Percentiles rank a stretch among this genome's conserved stretches.
Conservation (phyloP, 352 stramenopile genomes). For the Pythium oligandrum region DNA sequence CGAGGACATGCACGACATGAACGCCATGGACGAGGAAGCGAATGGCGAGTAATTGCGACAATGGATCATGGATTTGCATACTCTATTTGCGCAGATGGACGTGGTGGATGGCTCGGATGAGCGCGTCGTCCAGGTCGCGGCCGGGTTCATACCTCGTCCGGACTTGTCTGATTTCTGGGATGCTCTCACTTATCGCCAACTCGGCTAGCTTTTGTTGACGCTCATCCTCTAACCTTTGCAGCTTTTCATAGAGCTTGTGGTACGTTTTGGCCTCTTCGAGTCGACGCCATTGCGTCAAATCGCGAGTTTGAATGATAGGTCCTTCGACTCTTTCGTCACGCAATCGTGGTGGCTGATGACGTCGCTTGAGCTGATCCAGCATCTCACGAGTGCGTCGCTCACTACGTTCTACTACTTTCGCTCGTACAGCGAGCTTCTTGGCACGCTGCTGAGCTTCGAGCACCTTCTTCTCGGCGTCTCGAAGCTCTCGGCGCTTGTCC, state of each 20-base stretch:
- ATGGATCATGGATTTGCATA: neutral
- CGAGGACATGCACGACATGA: slow-evolving; percentile 7
- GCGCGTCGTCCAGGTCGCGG: slow-evolving; percentile 1
- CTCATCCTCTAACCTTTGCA: too few relatives aligned
- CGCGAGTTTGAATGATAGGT: too few relatives aligned
- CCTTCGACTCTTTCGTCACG: too few relatives aligned
- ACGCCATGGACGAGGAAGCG: slow-evolving; percentile 1
- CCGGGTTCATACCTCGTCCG: too few relatives aligned
- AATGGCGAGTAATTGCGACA: neutral
- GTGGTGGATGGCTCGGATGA: slow-evolving; percentile 11
- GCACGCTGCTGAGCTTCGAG: slow-evolving; percentile 16
- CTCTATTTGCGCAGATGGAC: slow-evolving; percentile 11
- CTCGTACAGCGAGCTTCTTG: slow-evolving; percentile 31
- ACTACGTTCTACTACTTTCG: slow-evolving; percentile 38
- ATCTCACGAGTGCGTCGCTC: slow-evolving; percentile 25
- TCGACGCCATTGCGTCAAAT: too few relatives aligned
- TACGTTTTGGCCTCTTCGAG: too few relatives aligned
- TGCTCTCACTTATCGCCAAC: too few relatives aligned
- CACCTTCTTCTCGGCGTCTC: slow-evolving; percentile 15
- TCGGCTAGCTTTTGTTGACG: too few relatives aligned
- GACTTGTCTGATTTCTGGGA: too few relatives aligned
- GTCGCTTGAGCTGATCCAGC: neutral
- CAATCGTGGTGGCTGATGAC: too few relatives aligned
- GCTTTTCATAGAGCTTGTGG: too few relatives aligned
- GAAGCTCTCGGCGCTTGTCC: slow-evolving; percentile 8